These are phyloP conservation scores for Remersonia thermophila DNA, from an alignment of 2,329 filamentous ascomycete species.

Conservation along the genomic window DNA sequence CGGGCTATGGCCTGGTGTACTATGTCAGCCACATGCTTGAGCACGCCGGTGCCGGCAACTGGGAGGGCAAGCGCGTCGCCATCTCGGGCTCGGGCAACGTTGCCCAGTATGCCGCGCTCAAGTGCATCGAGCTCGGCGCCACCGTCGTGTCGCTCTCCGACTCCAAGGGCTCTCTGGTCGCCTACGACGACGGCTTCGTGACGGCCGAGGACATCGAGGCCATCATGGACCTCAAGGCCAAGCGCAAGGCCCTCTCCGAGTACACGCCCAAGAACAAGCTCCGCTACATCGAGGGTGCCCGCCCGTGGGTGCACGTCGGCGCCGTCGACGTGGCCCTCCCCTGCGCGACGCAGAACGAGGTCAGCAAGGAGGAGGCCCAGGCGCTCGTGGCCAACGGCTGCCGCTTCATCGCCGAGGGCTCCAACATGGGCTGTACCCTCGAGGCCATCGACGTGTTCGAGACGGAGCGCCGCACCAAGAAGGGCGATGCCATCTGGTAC, in stretches of 20 bases:
- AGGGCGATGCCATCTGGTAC: slow-evolving; percentile 72
- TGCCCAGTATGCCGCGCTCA: slow-evolving; percentile 92
- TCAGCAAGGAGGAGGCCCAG: slow-evolving; percentile 80
- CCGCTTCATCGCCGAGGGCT: slow-evolving; percentile 86
- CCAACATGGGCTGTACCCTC: slow-evolving; percentile 98
- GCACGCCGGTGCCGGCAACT: slow-evolving; percentile 75
- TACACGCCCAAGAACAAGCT: slow-evolving; percentile 51
- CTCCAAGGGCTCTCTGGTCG: slow-evolving; percentile 73
- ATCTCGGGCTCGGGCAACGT: slow-evolving; percentile 97
- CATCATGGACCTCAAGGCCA: slow-evolving; percentile 78
- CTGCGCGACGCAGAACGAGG: slow-evolving; percentile 94
- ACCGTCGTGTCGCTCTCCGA: slow-evolving; percentile 89
- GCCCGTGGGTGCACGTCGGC: slow-evolving; percentile 85
- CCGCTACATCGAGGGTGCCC: slow-evolving; percentile 75
- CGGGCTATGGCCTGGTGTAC: slow-evolving; percentile 92
- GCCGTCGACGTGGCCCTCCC: slow-evolving; percentile 86
- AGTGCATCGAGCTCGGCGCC: slow-evolving; percentile 89
- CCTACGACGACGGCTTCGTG: slow-evolving; percentile 58
- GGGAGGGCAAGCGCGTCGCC: slow-evolving; percentile 84
- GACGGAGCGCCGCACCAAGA: slow-evolving; percentile 58
- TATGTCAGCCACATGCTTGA: slow-evolving; percentile 93
- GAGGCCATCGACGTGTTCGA: slow-evolving; percentile 92
- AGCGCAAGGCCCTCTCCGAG: slow-evolving; percentile 68
- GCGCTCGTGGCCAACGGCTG: slow-evolving; percentile 63
- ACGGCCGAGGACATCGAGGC: slow-evolving; percentile 64